Percentiles rank a stretch among this genome's conserved stretches.
Evolutionary conservation across 345 rosid genomes (phyloP).

Genomic region (Hibiscus syriacus): DNA sequence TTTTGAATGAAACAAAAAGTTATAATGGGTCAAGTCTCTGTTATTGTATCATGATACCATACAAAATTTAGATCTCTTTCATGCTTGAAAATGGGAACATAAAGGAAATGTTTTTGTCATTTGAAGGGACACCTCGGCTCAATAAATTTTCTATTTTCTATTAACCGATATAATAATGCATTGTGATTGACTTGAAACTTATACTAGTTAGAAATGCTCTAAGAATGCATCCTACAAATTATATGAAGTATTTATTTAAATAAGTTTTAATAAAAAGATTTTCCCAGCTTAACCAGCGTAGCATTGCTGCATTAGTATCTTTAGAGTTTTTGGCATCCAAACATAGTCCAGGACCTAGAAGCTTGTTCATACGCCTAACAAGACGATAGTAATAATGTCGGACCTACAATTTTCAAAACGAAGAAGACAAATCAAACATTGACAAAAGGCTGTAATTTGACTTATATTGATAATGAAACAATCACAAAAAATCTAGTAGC

Average conservation of each 20-base stretch:
- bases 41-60: not conserved
- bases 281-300: slow-evolving; percentile 65
- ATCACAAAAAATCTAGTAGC: slow-evolving; percentile 3
- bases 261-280: slow-evolving; percentile 5
- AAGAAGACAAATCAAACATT: slow-evolving; percentile 5
- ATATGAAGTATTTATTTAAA: not conserved
- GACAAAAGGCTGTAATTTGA: not conserved
- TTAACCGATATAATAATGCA: not conserved
- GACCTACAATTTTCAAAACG: slow-evolving; percentile 49
- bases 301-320: slow-evolving; percentile 98
- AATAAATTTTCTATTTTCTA: not conserved
- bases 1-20: not conserved
- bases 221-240: not conserved
- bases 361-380: slow-evolving; percentile 97
- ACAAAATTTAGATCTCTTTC: not conserved
- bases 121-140: not conserved
- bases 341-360: slow-evolving; percentile 71
- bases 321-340: slow-evolving; percentile 94
- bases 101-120: not conserved
- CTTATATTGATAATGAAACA: slow-evolving; percentile 1
- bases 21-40: not conserved
- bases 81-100: not conserved
- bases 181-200: slow-evolving; percentile 4
- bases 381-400: slow-evolving; percentile 96
- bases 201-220: not conserved